Evolutionary conservation across 208 protist genomes (phyloP).

Genomic region (Leishmania aethiopica): DNA sequence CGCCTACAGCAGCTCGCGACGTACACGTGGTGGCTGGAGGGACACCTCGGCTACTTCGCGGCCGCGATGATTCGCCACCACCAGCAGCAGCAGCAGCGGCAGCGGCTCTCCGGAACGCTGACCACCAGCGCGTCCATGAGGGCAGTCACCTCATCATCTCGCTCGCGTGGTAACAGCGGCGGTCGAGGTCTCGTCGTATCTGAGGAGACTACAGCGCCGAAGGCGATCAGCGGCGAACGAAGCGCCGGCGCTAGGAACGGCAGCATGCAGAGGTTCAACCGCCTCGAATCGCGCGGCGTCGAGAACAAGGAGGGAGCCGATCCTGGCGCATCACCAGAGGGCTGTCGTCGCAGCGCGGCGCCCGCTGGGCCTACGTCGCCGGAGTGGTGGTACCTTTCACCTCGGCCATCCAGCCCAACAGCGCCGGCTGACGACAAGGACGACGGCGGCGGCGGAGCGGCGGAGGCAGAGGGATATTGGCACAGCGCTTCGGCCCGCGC

Average conservation of each 20-base stretch:
- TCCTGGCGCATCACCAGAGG: background rate
- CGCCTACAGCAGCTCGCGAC: conserved; percentile 29
- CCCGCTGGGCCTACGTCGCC: background rate
- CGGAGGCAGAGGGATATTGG: conserved; percentile 4
- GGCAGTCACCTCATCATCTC: background rate
- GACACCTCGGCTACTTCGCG: conserved; percentile 43
- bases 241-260: background rate
- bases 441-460: background rate
- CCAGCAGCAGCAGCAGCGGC: background rate
- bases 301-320: background rate
- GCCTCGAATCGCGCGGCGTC: background rate
- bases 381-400: conserved; percentile 23
- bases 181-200: background rate
- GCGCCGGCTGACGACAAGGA: background rate
- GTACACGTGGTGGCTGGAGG: conserved; percentile 62
- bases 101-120: background rate
- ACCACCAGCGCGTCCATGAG: background rate
- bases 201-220: background rate
- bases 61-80: background rate
- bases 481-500: background rate
- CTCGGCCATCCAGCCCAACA: conserved; percentile 1
- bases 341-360: background rate
- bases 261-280: background rate
- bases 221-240: background rate
- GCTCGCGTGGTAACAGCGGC: background rate